A percentile compares a stretch with the other conserved stretches of the same genome.
phyloP scores from a whole-genome alignment of 306 rosid genomes.

The Medicago ruthenica region DNA sequence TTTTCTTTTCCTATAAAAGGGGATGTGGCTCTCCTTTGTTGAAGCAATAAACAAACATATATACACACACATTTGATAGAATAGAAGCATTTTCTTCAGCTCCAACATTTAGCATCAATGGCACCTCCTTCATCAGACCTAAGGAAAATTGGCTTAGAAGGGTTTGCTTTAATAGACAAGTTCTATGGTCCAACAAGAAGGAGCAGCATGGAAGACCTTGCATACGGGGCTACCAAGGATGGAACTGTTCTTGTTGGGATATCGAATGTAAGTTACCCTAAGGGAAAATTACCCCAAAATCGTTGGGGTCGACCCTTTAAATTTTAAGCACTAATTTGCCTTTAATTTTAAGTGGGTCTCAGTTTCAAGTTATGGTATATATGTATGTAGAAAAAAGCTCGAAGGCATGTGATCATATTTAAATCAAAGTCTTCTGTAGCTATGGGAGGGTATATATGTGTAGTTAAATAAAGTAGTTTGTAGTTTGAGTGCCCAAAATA shows the following conservation, averaged over 20 bases:
- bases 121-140: slow-evolving; percentile 32
- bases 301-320: slow-evolving; percentile 41
- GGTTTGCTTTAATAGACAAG: slow-evolving; percentile 45
- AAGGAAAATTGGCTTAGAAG: slow-evolving; percentile 39
- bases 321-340: neutral
- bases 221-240: neutral
- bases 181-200: slow-evolving; percentile 27
- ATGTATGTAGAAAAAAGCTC: slow-evolving; percentile 16
- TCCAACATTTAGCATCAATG: neutral
- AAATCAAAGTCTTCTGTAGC: slow-evolving; percentile 37
- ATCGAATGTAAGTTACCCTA: neutral
- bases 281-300: slow-evolving; percentile 32
- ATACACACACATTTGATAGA: neutral
- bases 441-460: neutral
- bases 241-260: neutral
- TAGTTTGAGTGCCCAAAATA: neutral
- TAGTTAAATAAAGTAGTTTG: neutral
- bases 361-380: neutral
- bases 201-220: neutral
- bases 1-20: neutral
- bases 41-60: neutral
- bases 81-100: neutral
- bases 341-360: neutral
- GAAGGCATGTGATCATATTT: slow-evolving; percentile 8
- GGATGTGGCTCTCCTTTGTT: neutral